A percentile compares a stretch with the other conserved stretches of the same genome.
phyloP scores from a whole-genome alignment of 2,329 filamentous ascomycete species.

The Bipolaris bicolor region DNA sequence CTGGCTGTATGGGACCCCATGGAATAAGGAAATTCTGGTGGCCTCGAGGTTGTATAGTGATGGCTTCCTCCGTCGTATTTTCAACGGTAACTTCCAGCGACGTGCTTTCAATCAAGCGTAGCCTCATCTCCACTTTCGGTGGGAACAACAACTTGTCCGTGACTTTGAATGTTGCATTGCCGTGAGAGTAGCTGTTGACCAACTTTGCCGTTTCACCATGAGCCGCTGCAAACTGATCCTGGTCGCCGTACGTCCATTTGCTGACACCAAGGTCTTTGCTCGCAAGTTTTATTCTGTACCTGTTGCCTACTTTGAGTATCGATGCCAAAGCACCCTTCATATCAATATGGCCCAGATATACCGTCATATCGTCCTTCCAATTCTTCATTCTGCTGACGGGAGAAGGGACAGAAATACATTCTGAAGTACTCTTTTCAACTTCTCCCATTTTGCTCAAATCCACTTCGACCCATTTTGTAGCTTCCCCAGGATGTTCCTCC shows the following conservation, averaged over 20 bases:
- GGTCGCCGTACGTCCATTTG: background rate
- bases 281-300: background rate
- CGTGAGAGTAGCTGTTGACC: slow-evolving; percentile 4
- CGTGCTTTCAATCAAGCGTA: background rate
- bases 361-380: slow-evolving; percentile 1
- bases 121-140: background rate
- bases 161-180: slow-evolving; percentile 1
- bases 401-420: slow-evolving; percentile 5
- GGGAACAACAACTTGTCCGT: background rate
- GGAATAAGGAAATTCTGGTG: slow-evolving; percentile 2
- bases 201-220: background rate
- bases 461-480: slow-evolving; percentile 1
- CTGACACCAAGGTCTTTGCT: slow-evolving; percentile 1
- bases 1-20: slow-evolving; percentile 3
- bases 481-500: slow-evolving; percentile 1
- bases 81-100: background rate
- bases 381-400: background rate
- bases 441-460: background rate
- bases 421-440: background rate
- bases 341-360: background rate
- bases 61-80: background rate
- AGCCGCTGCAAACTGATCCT: background rate
- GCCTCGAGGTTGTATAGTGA: slow-evolving; percentile 5
- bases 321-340: background rate
- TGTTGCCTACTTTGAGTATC: background rate